Conservation (phyloP, 2,329 filamentous ascomycete species). For the Ceratocystis ficicola region DNA sequence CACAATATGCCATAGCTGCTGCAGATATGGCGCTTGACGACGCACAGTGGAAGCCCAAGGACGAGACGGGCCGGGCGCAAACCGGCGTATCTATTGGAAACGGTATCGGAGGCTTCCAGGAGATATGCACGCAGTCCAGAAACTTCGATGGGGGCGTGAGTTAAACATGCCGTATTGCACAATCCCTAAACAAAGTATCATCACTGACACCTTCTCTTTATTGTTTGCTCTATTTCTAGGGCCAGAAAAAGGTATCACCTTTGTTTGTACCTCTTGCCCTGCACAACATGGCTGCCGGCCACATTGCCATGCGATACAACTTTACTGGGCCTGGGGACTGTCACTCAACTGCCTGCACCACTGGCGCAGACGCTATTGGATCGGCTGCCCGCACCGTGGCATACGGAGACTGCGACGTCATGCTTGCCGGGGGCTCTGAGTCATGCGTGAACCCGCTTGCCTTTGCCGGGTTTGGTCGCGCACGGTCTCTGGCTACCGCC, state of each 20-base stretch:
- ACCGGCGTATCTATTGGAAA: constrained; percentile 91
- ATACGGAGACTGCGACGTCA: constrained; percentile 84
- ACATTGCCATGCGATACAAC: constrained; percentile 84
- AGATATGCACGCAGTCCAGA: constrained; percentile 73
- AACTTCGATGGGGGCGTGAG: constrained; percentile 61
- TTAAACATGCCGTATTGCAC: background rate
- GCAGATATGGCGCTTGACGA: constrained; percentile 75
- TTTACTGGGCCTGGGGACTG: constrained; percentile 87
- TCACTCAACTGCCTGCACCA: constrained; percentile 89
- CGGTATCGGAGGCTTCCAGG: constrained; percentile 87
- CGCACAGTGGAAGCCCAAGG: constrained; percentile 59
- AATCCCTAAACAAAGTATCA: background rate
- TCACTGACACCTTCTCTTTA: constrained; percentile 1
- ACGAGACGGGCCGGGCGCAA: constrained; percentile 50
- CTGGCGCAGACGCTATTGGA: constrained; percentile 85
- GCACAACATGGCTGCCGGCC: constrained; percentile 89
- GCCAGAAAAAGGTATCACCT: constrained; percentile 85
- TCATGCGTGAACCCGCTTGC: constrained; percentile 92
- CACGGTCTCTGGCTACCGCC: constrained; percentile 69
- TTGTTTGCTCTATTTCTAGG: constrained; percentile 39
- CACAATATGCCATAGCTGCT: constrained; percentile 82
- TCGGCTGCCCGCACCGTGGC: constrained; percentile 88
- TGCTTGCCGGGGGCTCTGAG: constrained; percentile 91
- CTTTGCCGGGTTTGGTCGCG: constrained; percentile 80
- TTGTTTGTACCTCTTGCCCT: constrained; percentile 85